These are phyloP conservation scores for Ustilago hordei DNA, from an alignment of 1,284 basidiomycete genomes.

Conservation along the genomic window DNA sequence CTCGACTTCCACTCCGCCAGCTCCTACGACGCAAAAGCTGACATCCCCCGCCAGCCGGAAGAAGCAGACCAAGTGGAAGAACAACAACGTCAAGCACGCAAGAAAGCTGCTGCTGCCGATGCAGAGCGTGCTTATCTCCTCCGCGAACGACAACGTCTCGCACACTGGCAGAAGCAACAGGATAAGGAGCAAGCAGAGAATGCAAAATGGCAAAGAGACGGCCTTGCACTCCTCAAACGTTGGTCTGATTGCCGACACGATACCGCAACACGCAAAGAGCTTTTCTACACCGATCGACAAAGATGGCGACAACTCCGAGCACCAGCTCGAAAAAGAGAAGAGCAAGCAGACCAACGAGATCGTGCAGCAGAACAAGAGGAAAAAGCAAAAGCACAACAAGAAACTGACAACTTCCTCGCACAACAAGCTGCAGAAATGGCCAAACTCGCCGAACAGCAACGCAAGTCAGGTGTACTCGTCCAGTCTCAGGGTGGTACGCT, in stretches of 20 bases:
- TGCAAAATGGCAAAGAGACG: constrained; percentile 36
- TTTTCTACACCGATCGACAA: constrained; percentile 57
- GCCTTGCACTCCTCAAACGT: constrained; percentile 17
- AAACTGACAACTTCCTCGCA: constrained; percentile 62
- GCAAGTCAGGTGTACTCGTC: constrained; percentile 58
- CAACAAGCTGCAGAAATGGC: constrained; percentile 65
- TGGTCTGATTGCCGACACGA: constrained; percentile 52
- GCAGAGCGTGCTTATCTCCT: constrained; percentile 46
- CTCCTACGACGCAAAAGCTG: constrained; percentile 23
- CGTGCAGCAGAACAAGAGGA: constrained; percentile 44
- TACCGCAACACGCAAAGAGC: constrained; percentile 32
- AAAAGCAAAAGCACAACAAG: constrained; percentile 39
- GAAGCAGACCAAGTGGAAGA: constrained; percentile 49
- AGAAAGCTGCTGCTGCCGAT: constrained; percentile 47
- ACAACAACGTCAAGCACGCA: constrained; percentile 34
- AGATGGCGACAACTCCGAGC: constrained; percentile 60
- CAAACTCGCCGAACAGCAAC: constrained; percentile 54
- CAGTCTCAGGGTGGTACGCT: constrained; percentile 38
- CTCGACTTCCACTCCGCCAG: constrained; percentile 48
- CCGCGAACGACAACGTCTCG: constrained; percentile 52
- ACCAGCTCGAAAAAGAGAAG: constrained; percentile 43
- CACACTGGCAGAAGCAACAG: constrained; percentile 57
- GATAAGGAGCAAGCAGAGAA: constrained; percentile 32
- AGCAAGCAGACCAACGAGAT: constrained; percentile 55
- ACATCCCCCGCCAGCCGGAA: constrained; percentile 49